Base-by-base conservation (phyloP, 306 rosid species). In the Quercus bicolor region DNA sequence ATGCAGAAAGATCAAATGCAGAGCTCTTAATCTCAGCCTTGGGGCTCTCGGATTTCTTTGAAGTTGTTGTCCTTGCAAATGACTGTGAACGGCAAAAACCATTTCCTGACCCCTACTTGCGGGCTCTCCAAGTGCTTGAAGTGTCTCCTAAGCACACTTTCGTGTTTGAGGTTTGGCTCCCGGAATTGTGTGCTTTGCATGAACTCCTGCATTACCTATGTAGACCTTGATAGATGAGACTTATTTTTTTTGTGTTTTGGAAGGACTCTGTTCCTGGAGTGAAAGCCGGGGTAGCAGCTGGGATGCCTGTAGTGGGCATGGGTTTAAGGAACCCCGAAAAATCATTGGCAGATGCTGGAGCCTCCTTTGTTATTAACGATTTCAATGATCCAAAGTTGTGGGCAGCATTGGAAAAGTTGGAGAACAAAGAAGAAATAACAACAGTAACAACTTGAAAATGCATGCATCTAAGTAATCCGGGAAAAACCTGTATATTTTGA, bases 31-130 rank as follows among this genome's bases (percentile, higher is more conserved):
- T 83, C 14, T 83, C 87, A 53, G 76, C 18, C 29, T n/a, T 85
- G 52, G 57, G 84, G 21, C 87, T 87, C n/a, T 29, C 70, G 2
- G 62, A 76, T 54, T 87, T 83, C 78, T 87, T 87, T 74, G 61
- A 83, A 56, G 19, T 51, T 24, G 68, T 87, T n/a, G 77, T 81
- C 34, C 55, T 87, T 34, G 88, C 85, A 28, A 62, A 70, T 12
- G 90, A 87, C 75, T 87, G 88, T 51, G 79, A 84, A 3, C 72
- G 85, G 60, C 77, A 82, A 53, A 87, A 87, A 64, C 83, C 86
- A 23, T 82, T 79, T 40, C 90, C 88, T n/a, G 88, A 87, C 68
- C 86, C 88, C 34, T 84, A 87, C 77, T 66, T 84, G 81, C 82
- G 72, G 21, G 83, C 86, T 65, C 90, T 82, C 24, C 81, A 74